Conservation (phyloP, 257 asterid genomes). For the Scutellaria barbata region DNA sequence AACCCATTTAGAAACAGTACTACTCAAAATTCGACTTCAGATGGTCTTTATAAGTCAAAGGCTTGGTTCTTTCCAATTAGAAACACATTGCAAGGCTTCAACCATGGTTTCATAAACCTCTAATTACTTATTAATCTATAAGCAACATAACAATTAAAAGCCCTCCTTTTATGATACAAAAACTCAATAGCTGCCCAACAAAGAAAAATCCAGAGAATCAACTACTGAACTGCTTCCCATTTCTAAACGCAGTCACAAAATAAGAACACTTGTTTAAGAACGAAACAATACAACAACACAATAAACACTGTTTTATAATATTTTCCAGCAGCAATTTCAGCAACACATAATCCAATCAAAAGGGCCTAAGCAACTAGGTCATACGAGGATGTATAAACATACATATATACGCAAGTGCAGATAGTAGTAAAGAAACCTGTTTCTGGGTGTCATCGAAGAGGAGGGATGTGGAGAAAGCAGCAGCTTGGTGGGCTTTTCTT, state of each 20-base stretch:
- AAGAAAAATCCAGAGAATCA: neutral
- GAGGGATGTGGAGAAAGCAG: conserved; percentile 75
- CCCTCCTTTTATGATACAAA: neutral
- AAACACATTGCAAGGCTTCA: neutral
- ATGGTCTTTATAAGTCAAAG: too few species aligned
- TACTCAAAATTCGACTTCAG: too few species aligned
- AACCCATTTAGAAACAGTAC: too few species aligned
- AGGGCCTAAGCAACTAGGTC: conserved; percentile 9
- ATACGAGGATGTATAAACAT: neutral
- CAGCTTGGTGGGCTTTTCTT: conserved; percentile 42
- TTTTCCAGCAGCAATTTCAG: conserved; percentile 6
- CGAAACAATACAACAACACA: conserved; percentile 3
- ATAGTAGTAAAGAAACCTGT: conserved; percentile 54
- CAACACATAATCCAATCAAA: conserved; percentile 23
- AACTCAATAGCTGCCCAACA: neutral
- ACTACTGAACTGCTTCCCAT: neutral
- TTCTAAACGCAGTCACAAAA: neutral
- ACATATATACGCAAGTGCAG: neutral
- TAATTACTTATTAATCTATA: neutral
- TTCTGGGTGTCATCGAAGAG: conserved; percentile 85
- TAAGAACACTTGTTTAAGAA: neutral
- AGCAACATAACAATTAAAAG: conserved; percentile 16
- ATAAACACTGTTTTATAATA: neutral
- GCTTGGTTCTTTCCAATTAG: conserved; percentile 4
- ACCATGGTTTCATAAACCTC: neutral